Percentiles rank a stretch among this genome's conserved stretches.
phyloP scores from a whole-genome alignment of 805 yeast species.

The Candida dendrica region DNA sequence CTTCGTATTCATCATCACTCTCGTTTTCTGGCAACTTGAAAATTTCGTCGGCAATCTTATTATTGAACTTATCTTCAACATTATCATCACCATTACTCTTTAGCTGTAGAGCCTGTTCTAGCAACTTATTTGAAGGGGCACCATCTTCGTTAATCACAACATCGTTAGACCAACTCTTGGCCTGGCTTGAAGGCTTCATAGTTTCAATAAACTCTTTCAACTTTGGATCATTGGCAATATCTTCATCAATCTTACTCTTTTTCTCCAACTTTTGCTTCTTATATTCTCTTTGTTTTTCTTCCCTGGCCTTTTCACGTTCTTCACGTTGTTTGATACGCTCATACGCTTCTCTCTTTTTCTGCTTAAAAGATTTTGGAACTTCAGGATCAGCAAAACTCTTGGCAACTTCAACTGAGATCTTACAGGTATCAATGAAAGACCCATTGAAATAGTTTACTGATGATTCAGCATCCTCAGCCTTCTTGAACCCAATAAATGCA shows the following conservation, averaged over 20 bases:
- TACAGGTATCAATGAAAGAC: constrained; percentile 78
- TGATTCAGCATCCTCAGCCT: constrained; percentile 63
- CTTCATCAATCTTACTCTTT: constrained; percentile 40
- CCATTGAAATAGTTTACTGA: constrained; percentile 73
- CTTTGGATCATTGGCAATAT: constrained; percentile 57
- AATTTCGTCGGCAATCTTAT: constrained; percentile 18
- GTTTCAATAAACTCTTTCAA: constrained; percentile 77
- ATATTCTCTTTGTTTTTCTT: constrained; percentile 32
- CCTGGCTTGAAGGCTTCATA: constrained; percentile 68
- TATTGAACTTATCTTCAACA: constrained; percentile 11
- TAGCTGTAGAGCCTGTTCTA: constrained; percentile 33
- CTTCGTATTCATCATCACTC: constrained; percentile 39
- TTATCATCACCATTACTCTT: constrained; percentile 18
- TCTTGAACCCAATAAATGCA: constrained; percentile 84
- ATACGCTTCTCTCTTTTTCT: constrained; percentile 43
- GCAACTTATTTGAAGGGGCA: constrained; percentile 27
- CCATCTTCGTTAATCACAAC: constrained; percentile 28
- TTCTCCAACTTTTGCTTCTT: constrained; percentile 23
- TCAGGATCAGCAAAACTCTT: constrained; percentile 79
- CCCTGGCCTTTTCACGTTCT: constrained; percentile 33
- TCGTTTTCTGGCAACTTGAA: constrained; percentile 26
- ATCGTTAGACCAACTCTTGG: constrained; percentile 63
- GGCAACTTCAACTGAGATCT: constrained; percentile 73
- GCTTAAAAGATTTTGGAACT: constrained; percentile 61
- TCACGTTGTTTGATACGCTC: constrained; percentile 41